A percentile compares a stretch with the other conserved stretches of the same genome.
Conservation (phyloP, 805 yeast species). For the Blastobotrys robertii region DNA sequence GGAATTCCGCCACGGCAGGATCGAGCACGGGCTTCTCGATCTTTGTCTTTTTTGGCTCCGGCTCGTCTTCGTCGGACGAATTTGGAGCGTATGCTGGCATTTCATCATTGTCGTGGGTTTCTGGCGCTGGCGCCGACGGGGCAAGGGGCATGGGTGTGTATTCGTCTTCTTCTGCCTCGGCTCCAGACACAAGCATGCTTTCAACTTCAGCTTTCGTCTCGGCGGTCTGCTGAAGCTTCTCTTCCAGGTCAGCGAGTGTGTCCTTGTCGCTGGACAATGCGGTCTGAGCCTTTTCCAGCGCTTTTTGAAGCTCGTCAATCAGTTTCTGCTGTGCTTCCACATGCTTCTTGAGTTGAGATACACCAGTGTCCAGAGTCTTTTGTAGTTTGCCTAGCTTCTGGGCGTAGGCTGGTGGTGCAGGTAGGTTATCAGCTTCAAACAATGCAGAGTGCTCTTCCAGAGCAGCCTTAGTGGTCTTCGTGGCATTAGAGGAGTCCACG, state of each 20-base stretch:
- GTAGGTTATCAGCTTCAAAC: constrained; percentile 23
- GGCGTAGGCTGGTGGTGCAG: constrained; percentile 28
- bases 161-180: not conserved
- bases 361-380: no score
- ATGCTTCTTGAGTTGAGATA: no score
- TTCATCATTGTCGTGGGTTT: constrained; percentile 11
- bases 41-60: constrained; percentile 21
- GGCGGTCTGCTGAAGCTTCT: constrained; percentile 20
- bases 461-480: constrained; percentile 4
- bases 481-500: constrained; percentile 3
- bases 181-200: constrained; percentile 9
- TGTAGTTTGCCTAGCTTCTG: constrained; percentile 14
- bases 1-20: constrained; percentile 44
- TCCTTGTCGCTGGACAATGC: constrained; percentile 21
- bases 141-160: constrained; percentile 7
- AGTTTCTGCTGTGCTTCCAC: constrained; percentile 12
- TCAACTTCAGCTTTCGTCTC: constrained; percentile 16
- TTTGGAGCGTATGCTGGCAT: constrained; percentile 19
- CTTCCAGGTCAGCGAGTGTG: constrained; percentile 21
- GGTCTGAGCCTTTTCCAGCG: constrained; percentile 22
- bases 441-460: constrained; percentile 10
- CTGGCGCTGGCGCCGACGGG: constrained; percentile 10
- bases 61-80: constrained; percentile 20
- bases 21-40: constrained; percentile 39
- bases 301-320: constrained; percentile 21